Percentiles rank a stretch among this genome's conserved stretches.
Evolutionary conservation across 495 filamentous ascomycete species (phyloP).

Genomic region (Penicillium antarcticum): DNA sequence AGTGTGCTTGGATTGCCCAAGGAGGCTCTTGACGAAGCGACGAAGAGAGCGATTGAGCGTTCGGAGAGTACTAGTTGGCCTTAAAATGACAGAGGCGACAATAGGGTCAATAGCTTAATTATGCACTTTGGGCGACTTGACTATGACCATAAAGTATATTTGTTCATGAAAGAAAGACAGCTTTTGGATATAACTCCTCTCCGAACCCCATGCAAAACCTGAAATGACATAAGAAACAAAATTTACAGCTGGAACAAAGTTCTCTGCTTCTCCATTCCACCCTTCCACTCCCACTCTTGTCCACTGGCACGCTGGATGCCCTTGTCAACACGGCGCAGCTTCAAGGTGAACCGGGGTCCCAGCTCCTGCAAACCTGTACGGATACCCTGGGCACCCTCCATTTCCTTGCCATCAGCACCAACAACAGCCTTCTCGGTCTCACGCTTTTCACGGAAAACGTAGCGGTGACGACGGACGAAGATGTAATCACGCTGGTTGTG

Average conservation of each 20-base stretch:
- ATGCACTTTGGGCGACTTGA: no score
- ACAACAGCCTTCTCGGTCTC: slow-evolving; percentile 82
- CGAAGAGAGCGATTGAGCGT: slow-evolving; percentile 18
- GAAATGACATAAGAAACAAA: slow-evolving; percentile 10
- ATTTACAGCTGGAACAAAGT: slow-evolving; percentile 85
- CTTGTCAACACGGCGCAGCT: slow-evolving; percentile 86
- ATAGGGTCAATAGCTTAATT: no score
- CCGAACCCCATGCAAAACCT: slow-evolving; percentile 28
- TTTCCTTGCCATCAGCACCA: slow-evolving; percentile 81
- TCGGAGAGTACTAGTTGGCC: neutral
- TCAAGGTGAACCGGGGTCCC: slow-evolving; percentile 80
- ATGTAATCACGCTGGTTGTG: slow-evolving; percentile 98
- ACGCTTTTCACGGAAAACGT: slow-evolving; percentile 85
- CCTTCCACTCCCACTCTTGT: slow-evolving; percentile 95
- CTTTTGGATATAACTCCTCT: slow-evolving; percentile 29
- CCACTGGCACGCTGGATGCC: slow-evolving; percentile 77
- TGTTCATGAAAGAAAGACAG: slow-evolving; percentile 12
- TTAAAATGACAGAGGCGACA: neutral
- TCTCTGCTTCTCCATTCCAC: slow-evolving; percentile 85
- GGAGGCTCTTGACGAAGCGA: slow-evolving; percentile 59
- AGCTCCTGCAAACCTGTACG: slow-evolving; percentile 81
- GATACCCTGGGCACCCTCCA: slow-evolving; percentile 78
- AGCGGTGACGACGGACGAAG: slow-evolving; percentile 85
- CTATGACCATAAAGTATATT: no score
- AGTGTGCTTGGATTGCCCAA: slow-evolving; percentile 49